Base-by-base conservation (phyloP, 73 alveolate genomes). In the Urostyla sp. region DNA sequence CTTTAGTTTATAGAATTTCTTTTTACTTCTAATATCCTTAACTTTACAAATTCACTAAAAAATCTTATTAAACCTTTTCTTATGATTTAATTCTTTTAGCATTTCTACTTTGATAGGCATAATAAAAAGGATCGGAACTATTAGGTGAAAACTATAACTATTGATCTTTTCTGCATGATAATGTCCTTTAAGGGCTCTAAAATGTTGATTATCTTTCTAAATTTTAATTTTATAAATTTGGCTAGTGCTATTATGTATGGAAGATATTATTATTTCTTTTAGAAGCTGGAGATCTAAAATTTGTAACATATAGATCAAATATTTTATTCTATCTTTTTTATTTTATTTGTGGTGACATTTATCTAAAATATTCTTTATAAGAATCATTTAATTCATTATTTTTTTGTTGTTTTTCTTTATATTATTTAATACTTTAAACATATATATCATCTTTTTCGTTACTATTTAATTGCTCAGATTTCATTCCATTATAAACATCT, bases 121-220 rank as follows among this genome's bases (percentile, higher is more conserved):
- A 13, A 43, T 36, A 15, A 20, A 63, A 20, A 1, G 79, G 79
- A 63, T 63, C 79, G n/a, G n/a, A n/a, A 2, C 4, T 38, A 21
- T 63, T 21, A 63, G 79, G 79, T 5, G 79, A 63, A 28, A 63
- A 63, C 28, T 43, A 63, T 16, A 27, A 20, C 79, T 60, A 63
- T 21, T 63, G n/a, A n/a, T n/a, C n/a, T n/a, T n/a, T n/a, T n/a
- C n/a, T n/a, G n/a, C n/a, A n/a, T n/a, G n/a, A n/a, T n/a, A n/a
- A n/a, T n/a, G n/a, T n/a, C n/a, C n/a, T n/a, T n/a, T 48, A 63
- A 60, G 79, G 3, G 79, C 49, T 63, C 35, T 11, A 40, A 43
- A 58, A 10, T 52, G 1, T 43, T 63, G 50, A 16, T 63, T 3
- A 2, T 11, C 26, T 21, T 16, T 13, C 60, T 38, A 16, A 23